Conservation (phyloP, 2,329 filamentous ascomycete genomes). For the Paraphoma chrysanthemicola region DNA sequence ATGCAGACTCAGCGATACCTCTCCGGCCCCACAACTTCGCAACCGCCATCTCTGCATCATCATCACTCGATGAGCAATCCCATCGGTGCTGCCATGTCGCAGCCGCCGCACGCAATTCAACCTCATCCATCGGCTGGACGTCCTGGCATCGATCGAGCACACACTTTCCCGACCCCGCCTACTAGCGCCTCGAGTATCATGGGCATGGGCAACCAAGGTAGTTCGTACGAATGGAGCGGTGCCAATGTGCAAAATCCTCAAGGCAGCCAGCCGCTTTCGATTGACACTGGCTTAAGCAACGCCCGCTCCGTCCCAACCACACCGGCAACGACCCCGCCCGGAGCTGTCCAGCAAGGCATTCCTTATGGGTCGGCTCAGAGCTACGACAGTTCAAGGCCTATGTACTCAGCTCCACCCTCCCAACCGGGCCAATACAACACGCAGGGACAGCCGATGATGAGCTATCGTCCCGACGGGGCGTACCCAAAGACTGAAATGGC, state of each 20-base stretch:
- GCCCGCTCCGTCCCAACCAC: slow-evolving; percentile 87
- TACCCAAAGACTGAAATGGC: slow-evolving; percentile 91
- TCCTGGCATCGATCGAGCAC: slow-evolving; percentile 76
- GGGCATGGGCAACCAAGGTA: slow-evolving; percentile 75
- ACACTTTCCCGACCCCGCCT: slow-evolving; percentile 93
- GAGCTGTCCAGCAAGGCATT: slow-evolving; percentile 79
- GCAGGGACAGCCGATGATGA: slow-evolving; percentile 68
- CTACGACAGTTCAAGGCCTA: slow-evolving; percentile 78
- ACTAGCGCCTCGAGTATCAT: slow-evolving; percentile 90
- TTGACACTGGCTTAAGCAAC: slow-evolving; percentile 80
- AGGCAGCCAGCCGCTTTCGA: slow-evolving; percentile 75
- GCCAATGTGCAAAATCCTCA: slow-evolving; percentile 53
- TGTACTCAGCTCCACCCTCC: slow-evolving; percentile 75
- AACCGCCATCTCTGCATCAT: slow-evolving; percentile 75
- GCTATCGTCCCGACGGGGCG: slow-evolving; percentile 56
- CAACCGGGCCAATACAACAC: slow-evolving; percentile 73
- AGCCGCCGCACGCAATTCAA: slow-evolving; percentile 70
- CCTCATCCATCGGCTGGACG: slow-evolving; percentile 65
- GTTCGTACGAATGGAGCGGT: slow-evolving; percentile 78
- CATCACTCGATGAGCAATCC: slow-evolving; percentile 71
- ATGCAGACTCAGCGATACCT: slow-evolving; percentile 59
- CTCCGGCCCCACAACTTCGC: slow-evolving; percentile 64
- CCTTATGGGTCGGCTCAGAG: slow-evolving; percentile 74
- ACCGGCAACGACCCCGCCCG: slow-evolving; percentile 89
- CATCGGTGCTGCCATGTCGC: slow-evolving; percentile 66